Base-by-base conservation (phyloP, 2,329 filamentous ascomycete genomes). In the Paecilomyces dactylethromorphus region DNA sequence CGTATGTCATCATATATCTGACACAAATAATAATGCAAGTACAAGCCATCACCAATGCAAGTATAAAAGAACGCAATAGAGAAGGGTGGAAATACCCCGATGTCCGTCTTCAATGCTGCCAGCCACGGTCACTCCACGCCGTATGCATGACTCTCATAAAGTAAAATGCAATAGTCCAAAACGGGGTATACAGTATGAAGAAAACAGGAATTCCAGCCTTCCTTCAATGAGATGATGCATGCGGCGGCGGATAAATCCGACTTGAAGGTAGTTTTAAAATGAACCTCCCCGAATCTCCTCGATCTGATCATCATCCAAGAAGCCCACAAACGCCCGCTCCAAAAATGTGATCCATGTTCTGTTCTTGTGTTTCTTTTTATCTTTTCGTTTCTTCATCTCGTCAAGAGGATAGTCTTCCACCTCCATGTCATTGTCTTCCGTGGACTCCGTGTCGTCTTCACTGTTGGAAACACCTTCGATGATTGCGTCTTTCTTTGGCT, bases 311-410 rank as follows among this genome's bases (percentile, higher is more conserved):
- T 84, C 77, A 55, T 85, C 81, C 66, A 89, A 76, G 3, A 87
- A 92, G 45, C 86, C 84, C 22, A 96, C 89, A 76, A 94, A 96
- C 0, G 92, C 92, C 58, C 91, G 85, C 60, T 79, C 74, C 29
- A 95, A 77, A 71, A 96, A 96, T 55, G 87, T 85, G 60, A 87
- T 80, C 92, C 92, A 96, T 5, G 85, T 79, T 71, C 87, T 86
- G 70, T 88, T 88, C 22, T 69, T 71, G 26, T 70, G 67, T 56
- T 68, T 72, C 55, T 74, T 72, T 57, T 73, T 67, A 53, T 72
- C 66, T 22, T 74, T 69, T 65, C 82, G 81, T 65, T 79, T 79
- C 62, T 78, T 76, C 58, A 82, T 79, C 68, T 82, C 83, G 56
- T 81, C 39, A n/a, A 45, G 7, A 18, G 39, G n/a, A 18, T 10